phyloP scores from a whole-genome alignment of 2,329 filamentous ascomycete species.

The Elsinoe fawcettii region DNA sequence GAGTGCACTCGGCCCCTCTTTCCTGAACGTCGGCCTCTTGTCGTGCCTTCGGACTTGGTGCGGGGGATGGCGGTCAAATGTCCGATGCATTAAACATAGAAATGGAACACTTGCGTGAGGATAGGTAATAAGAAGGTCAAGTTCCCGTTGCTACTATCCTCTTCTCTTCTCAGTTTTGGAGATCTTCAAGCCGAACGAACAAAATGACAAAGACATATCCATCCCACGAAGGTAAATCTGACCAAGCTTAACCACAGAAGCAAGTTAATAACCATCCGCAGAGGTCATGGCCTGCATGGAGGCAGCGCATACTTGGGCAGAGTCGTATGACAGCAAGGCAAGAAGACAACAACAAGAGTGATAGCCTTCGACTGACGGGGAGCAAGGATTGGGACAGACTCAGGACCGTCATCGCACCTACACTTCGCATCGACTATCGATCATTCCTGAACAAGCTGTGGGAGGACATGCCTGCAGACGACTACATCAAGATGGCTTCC shows the following conservation, averaged over 20 bases:
- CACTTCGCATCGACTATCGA: slow-evolving; percentile 59
- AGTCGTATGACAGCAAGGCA: slow-evolving; percentile 57
- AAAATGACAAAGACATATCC: slow-evolving; percentile 13
- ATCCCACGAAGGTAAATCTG: slow-evolving; percentile 18
- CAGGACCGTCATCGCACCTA: slow-evolving; percentile 46
- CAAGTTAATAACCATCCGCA: slow-evolving; percentile 19
- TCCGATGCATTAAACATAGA: slow-evolving; percentile 8
- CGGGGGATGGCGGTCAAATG: slow-evolving; percentile 4
- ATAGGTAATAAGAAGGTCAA: neutral
- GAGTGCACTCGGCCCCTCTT: neutral
- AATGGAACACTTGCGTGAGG: neutral
- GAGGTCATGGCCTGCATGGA: slow-evolving; percentile 44
- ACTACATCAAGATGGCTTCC: slow-evolving; percentile 48
- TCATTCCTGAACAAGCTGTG: slow-evolving; percentile 49
- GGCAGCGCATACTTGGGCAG: slow-evolving; percentile 53
- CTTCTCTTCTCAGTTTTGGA: no score
- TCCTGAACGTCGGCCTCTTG: neutral
- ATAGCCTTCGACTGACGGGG: neutral
- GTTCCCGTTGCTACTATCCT: no score
- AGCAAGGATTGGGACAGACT: slow-evolving; percentile 51
- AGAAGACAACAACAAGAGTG: neutral
- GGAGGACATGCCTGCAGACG: slow-evolving; percentile 49
- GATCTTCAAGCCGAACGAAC: neutral
- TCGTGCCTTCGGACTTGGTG: slow-evolving; percentile 9
- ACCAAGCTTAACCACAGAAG: no score